Percentiles rank a stretch among this genome's conserved stretches.
Conservation (phyloP, 495 filamentous ascomycete genomes). For the Aspergillus ostianus region DNA sequence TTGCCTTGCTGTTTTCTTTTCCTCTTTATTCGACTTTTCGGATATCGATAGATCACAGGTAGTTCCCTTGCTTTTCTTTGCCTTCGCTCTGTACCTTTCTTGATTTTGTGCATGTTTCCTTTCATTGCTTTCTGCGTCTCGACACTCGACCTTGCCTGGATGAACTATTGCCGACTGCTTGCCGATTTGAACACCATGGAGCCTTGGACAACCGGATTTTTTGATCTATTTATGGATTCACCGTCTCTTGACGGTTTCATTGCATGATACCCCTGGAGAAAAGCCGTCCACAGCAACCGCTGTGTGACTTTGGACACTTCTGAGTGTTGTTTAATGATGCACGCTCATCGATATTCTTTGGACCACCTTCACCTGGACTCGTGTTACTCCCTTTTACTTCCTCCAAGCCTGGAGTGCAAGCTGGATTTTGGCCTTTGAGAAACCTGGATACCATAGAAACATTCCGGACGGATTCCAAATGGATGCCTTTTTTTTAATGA, state of each 20-base stretch:
- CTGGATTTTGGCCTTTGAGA: not conserved
- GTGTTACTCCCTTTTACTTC: not conserved
- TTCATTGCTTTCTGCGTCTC: conserved; percentile 12
- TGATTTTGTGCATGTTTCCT: conserved; percentile 19
- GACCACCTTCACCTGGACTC: not conserved
- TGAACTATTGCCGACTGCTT: conserved; percentile 1
- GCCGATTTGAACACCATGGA: conserved; percentile 13
- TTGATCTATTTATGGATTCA: conserved; percentile 9
- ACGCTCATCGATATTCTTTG: not conserved
- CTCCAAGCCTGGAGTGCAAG: conserved; percentile 5
- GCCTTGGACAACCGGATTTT: conserved; percentile 14
- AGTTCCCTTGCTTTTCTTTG: conserved; percentile 43
- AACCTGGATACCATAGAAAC: not conserved
- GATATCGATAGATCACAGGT: conserved; percentile 43
- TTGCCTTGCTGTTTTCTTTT: conserved; percentile 34
- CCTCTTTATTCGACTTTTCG: conserved; percentile 31
- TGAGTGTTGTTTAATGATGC: conserved; percentile 32
- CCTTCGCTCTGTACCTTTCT: conserved; percentile 22
- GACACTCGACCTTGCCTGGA: conserved; percentile 23
- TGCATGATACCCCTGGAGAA: conserved; percentile 18
- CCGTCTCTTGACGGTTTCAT: conserved; percentile 27
- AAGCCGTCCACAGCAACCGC: conserved; percentile 33
- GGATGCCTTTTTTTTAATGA: not conserved
- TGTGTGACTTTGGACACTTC: conserved; percentile 38
- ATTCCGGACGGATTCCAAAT: not conserved